Base-by-base conservation (phyloP, 371 early-diverging fungal species). In the Caulochytrium protostelioides region DNA sequence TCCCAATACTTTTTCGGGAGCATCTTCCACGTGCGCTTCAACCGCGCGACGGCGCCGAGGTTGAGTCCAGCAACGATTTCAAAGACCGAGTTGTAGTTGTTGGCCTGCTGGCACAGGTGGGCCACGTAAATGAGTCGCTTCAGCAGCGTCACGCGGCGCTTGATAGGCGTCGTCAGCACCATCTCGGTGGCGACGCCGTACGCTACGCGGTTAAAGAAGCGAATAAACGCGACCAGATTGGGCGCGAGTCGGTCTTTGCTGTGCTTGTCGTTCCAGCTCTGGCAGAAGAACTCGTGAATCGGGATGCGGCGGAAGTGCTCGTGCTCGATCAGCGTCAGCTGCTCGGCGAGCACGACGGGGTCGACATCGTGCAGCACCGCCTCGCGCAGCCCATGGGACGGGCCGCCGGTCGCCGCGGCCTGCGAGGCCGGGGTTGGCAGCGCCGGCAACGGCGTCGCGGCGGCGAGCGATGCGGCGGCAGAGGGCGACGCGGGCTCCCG, bases 301-400 rank as follows among this genome's bases (percentile, higher is more conserved):
- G 41, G 36, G 39, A 72, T 65, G 22, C 44, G 37, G 10, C 51
- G 33, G 39, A 71, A 73, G 30, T 62, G 41, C 22, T 34, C 40
- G 35, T 73, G 72, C 48, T 73, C 74, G 5, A 73, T 47, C 5
- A 70, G 50, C 1, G 70, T 68, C n/a, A 73, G 40, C 46, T 73
- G 69, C 38, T 63, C 55, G 7, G 72, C 70, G 27, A 64, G 41
- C 9, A 40, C 44, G 8, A 51, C 47, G 5, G 53, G 50, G 20
- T 64, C 62, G 19, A 64, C 33, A 6, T 61, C 49, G 2, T 39
- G 35, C 17, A 18, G 30, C 30, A 20, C 17, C 10, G 5, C 6
- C 5, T 6, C 9, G 30, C 17, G 10, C 30, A 5, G 18, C 9
- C 20, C 17, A 9, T 30, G 18, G 10, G 30, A 5, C 6, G 18